phyloP scores from a whole-genome alignment of 2,329 filamentous ascomycete genomes.

The Fusarium poae region DNA sequence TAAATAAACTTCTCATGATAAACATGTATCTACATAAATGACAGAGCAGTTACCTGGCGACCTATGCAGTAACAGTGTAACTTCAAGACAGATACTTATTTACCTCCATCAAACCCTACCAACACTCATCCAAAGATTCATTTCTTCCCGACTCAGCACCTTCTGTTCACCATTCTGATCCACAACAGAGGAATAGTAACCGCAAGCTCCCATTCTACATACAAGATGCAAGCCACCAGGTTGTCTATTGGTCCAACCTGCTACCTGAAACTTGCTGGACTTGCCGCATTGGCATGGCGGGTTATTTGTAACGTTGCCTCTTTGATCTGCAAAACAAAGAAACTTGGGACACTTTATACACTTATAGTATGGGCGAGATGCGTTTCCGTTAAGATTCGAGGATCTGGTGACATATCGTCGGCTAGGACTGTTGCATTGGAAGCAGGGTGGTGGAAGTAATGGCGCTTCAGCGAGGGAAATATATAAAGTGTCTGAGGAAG shows the following conservation, averaged over 20 bases:
- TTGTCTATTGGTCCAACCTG: neutral
- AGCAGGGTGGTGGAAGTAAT: neutral
- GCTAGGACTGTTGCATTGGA: neutral
- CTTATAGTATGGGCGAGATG: neutral
- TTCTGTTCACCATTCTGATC: neutral
- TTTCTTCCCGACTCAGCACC: neutral
- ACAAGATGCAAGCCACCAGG: neutral
- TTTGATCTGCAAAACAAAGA: neutral
- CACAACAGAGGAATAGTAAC: neutral
- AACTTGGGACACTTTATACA: neutral
- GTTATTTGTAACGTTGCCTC: neutral
- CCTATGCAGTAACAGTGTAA: no score
- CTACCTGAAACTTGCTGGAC: neutral
- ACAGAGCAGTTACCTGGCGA: no score
- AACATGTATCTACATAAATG: no score
- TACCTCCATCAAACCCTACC: no score
- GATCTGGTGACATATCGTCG: neutral
- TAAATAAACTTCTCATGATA: no score
- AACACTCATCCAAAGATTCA: neutral
- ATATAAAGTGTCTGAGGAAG: no score
- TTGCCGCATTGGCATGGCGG: neutral
- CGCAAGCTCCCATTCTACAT: neutral
- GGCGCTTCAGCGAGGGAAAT: neutral
- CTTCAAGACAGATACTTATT: no score
- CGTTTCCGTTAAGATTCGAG: neutral